These are phyloP conservation scores for Rosa persica DNA, from an alignment of 306 rosid genomes.

Conservation along the genomic window DNA sequence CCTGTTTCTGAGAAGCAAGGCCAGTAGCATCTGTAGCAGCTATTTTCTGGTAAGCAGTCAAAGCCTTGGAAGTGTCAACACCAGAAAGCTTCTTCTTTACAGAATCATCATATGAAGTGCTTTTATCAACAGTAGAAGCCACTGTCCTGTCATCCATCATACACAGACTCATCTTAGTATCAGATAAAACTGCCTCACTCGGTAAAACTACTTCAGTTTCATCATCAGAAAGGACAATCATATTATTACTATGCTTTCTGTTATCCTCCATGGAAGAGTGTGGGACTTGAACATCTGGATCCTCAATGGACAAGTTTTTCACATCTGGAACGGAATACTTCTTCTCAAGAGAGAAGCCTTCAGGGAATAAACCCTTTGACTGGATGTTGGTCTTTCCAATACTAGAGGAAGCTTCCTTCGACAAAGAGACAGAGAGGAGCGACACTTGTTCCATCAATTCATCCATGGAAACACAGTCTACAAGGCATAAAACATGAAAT, in stretches of 20 bases:
- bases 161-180: constrained; percentile 33
- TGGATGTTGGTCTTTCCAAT: constrained; percentile 34
- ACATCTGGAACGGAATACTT: constrained; percentile 37
- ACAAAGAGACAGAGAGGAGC: constrained; percentile 61
- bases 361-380: constrained; percentile 37
- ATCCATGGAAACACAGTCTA: constrained; percentile 61
- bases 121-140: constrained; percentile 36
- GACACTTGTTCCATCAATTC: constrained; percentile 68
- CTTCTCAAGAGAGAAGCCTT: constrained; percentile 34
- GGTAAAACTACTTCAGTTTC: constrained; percentile 50
- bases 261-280: constrained; percentile 30
- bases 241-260: constrained; percentile 31
- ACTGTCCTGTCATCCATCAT: constrained; percentile 36
- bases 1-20: constrained; percentile 39
- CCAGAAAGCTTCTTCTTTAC: constrained; percentile 36
- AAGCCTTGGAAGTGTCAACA: constrained; percentile 32
- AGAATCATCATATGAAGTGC: constrained; percentile 33
- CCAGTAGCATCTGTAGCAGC: constrained; percentile 35
- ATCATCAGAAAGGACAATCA: constrained; percentile 81
- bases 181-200: constrained; percentile 32
- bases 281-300: constrained; percentile 34
- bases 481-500: constrained; percentile 31
- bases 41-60: constrained; percentile 36
- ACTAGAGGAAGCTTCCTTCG: constrained; percentile 47
- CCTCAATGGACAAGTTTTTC: constrained; percentile 42